Base-by-base conservation (phyloP, 768 basidiomycete genomes). In the Auriscalpium microsporum region DNA sequence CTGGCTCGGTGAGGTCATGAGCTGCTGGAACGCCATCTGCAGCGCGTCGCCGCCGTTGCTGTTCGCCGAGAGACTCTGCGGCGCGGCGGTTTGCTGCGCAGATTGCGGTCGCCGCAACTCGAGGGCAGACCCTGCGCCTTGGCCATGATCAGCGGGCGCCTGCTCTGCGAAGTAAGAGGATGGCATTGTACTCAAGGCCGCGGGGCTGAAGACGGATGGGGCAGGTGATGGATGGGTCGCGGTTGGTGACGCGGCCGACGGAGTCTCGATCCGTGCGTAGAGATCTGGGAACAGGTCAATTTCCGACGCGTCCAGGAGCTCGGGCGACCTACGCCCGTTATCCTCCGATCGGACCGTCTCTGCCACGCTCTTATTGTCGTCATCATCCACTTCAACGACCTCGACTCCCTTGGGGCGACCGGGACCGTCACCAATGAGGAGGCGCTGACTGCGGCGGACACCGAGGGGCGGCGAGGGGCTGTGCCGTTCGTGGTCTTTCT, bases 401-500 rank as follows among this genome's bases (percentile, higher is more conserved):
- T 73, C 68, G 3, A 64, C 70, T 3, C 57, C 59, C 65, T 75
- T 73, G 51, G 68, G 62, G 63, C 76, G 73, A 35, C 28, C 64
- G 34, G 45, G 65, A 1, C 68, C 71, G 57, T 75, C 82, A 46
- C 81, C 84, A 53, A 92, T 91, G 81, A 91, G 77, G 37, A 92
- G 68, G 42, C 87, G 71, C 48, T 80, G 73, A 13, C 71, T 69
- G 52, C 75, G 73, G 45, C 79, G 74, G 3, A 77, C 76, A 2
- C 81, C 78, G 28, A 75, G 71, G 6, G 73, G 63, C 10, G 71
- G 57, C 14, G 70, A 63, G 38, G 68, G 65, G 34, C 61, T 60
- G 42, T 64, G 69, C 45, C 69, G 68, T 50, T 67, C 69, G 46
- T 64, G 68, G 45, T 64, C 68, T 51, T 68, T 75, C 56, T 73